Base-by-base conservation (phyloP, 2,329 filamentous ascomycete species). In the Scolecobasidium constrictum region DNA sequence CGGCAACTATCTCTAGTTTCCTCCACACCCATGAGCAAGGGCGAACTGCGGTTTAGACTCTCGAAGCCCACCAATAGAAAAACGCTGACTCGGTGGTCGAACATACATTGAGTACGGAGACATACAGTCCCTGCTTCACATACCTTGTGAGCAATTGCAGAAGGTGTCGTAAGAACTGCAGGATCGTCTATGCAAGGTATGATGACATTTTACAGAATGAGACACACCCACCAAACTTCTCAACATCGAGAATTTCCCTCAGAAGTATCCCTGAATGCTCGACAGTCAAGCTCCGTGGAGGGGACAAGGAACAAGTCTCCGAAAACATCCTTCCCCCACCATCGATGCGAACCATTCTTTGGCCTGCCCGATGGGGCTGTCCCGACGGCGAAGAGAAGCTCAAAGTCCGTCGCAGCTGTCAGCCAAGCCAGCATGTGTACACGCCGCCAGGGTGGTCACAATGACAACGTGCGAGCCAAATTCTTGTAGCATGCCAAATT, bases 21-120 rank as follows among this genome's bases (percentile, higher is more conserved):
- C 26, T n/a, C 26, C n/a, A 9, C 9, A 9, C 26, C 9, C 26
- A 7, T 31, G 26, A n/a, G 26, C 9, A 31, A 31, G 9, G 26
- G 26, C 26, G n/a, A 31, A 7, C 26, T 9, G 9, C 26, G 26
- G 9, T n/a, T 7, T n/a, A 7, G 9, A 31, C 26, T n/a, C 9
- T 7, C 26, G 26, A 31, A 31, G n/a, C n/a, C n/a, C n/a, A n/a
- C n/a, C 26, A 31, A 31, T 31, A 7, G 26, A 31, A 9, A 31
- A 31, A n/a, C n/a, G 26, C 26, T 31, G 26, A n/a, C 26, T 9
- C 26, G n/a, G n/a, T 31, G n/a, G 9, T 7, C 26, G 26, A n/a
- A n/a, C 26, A 31, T 31, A n/a, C 26, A 31, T 31, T 31, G 26
- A 31, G n/a, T 31, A 31, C 26, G n/a, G n/a, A n/a, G n/a, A n/a